Evolutionary conservation across 164 flowering plant species (phyloP).

Genomic region (Akebia trifoliata): DNA sequence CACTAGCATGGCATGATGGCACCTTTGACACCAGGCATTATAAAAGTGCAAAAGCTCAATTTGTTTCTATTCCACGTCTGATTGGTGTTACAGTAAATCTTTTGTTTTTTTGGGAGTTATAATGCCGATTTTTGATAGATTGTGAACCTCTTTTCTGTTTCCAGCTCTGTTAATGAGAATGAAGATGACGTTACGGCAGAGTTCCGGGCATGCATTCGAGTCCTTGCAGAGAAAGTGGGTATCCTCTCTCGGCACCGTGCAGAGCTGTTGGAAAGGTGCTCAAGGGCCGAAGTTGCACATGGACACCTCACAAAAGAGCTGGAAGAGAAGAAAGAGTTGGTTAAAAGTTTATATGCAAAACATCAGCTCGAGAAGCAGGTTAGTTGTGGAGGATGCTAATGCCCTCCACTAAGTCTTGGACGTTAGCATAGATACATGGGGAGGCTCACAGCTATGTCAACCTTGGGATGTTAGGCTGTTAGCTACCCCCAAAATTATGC

Average conservation of each 20-base stretch:
- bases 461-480: too few relatives aligned
- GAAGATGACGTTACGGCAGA: conserved; percentile 77
- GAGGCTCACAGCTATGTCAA: neutral
- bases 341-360: conserved; percentile 64
- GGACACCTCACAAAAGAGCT: conserved; percentile 66
- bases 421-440: too few relatives aligned
- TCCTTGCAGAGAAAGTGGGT: conserved; percentile 86
- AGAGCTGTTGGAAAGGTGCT: conserved; percentile 62
- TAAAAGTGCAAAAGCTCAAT: too few relatives aligned
- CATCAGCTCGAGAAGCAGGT: conserved; percentile 98
- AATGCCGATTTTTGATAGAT: neutral
- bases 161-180: conserved; percentile 59
- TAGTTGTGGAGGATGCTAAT: neutral
- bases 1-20: too few relatives aligned
- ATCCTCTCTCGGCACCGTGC: conserved; percentile 62
- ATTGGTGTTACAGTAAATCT: neutral
- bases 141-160: conserved; percentile 10
- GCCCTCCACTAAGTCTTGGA: too few relatives aligned
- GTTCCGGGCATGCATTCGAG: conserved; percentile 64
- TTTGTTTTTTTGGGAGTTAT: neutral
- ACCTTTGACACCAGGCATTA: too few relatives aligned
- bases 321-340: conserved; percentile 85
- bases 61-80: neutral
- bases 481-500: too few relatives aligned
- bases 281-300: conserved; percentile 63